Evolutionary conservation across 805 yeast species (phyloP).

Genomic region (Isabelozyma pseudorhagii): DNA sequence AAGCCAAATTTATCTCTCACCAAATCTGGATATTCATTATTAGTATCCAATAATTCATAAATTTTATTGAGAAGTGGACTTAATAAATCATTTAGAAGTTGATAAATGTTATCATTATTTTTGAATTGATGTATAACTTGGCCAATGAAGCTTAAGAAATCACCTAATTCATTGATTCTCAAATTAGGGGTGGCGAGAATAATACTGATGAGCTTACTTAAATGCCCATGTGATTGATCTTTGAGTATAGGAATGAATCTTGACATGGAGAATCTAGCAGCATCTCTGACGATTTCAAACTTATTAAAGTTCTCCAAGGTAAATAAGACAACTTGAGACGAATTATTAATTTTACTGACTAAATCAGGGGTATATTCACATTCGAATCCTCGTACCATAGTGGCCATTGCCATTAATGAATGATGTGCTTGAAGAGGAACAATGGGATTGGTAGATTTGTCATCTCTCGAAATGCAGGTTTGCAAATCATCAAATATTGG

Average conservation of each 20-base stretch:
- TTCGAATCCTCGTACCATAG: constrained; percentile 83
- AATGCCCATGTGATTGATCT: constrained; percentile 41
- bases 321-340: constrained; percentile 79
- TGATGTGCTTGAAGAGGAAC: constrained; percentile 78
- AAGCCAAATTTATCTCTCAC: constrained; percentile 61
- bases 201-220: constrained; percentile 67
- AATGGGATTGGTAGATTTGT: constrained; percentile 35
- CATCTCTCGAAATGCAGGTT: constrained; percentile 45
- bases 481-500: constrained; percentile 76
- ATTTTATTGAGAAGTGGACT: constrained; percentile 72
- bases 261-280: constrained; percentile 83
- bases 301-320: constrained; percentile 74
- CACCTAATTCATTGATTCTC: constrained; percentile 64
- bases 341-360: constrained; percentile 49
- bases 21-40: constrained; percentile 53
- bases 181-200: constrained; percentile 55
- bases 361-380: constrained; percentile 40
- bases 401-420: constrained; percentile 82
- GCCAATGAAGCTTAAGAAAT: constrained; percentile 81
- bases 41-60: constrained; percentile 44
- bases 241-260: constrained; percentile 75
- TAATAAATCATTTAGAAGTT: constrained; percentile 67
- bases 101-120: constrained; percentile 64
- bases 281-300: constrained; percentile 72
- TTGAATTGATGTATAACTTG: constrained; percentile 81